phyloP scores from a whole-genome alignment of 2,329 filamentous ascomycete species.

The Diaporthe humulicola region DNA sequence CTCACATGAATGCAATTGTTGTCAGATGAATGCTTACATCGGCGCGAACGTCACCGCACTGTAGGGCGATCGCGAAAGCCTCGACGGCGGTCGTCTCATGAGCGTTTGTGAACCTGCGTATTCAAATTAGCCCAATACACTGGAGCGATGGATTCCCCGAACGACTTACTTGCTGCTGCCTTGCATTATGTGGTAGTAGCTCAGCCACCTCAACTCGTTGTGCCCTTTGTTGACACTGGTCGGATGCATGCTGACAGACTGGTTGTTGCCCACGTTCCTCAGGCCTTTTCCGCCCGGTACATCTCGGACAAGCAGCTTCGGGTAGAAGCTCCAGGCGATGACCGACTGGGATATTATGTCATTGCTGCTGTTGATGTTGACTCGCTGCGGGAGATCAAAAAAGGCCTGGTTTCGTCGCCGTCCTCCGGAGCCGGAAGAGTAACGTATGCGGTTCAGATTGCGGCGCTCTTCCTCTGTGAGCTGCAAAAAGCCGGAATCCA shows the following conservation, averaged over 20 bases:
- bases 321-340: constrained; percentile 95
- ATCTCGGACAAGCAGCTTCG: constrained; percentile 88
- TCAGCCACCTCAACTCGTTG: constrained; percentile 81
- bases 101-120: constrained; percentile 81
- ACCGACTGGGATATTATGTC: constrained; percentile 85
- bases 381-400: constrained; percentile 83
- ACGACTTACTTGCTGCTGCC: constrained; percentile 35
- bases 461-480: constrained; percentile 81
- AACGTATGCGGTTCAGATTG: constrained; percentile 77
- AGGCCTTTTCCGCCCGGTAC: constrained; percentile 78
- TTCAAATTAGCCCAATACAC: constrained; percentile 42
- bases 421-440: constrained; percentile 62
- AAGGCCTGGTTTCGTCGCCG: constrained; percentile 77
- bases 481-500: constrained; percentile 85
- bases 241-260: constrained; percentile 87
- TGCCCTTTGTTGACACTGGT: constrained; percentile 87
- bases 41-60: constrained; percentile 91
- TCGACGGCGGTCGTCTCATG: constrained; percentile 88
- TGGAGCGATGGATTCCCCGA: background rate
- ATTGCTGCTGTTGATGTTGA: constrained; percentile 83
- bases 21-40: constrained; percentile 67
- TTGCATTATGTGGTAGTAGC: constrained; percentile 98
- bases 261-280: constrained; percentile 93
- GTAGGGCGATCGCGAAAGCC: constrained; percentile 83
- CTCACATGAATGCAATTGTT: background rate